phyloP scores from a whole-genome alignment of 228 moss, liverwort and hornwort genomes.

The Sphagnum fallax region DNA sequence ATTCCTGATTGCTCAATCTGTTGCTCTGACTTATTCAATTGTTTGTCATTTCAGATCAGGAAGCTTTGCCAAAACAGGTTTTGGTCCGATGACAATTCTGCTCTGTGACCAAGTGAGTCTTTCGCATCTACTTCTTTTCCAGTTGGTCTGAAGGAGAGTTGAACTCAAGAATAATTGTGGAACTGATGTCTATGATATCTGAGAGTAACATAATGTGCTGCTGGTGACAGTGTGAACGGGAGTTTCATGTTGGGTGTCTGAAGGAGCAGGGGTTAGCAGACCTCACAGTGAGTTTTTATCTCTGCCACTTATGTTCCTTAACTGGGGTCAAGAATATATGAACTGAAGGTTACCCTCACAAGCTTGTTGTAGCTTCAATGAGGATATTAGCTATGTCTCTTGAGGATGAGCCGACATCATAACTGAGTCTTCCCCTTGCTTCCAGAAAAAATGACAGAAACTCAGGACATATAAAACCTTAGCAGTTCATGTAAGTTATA shows the following conservation, averaged over 20 bases:
- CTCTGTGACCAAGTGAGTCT: constrained; percentile 91
- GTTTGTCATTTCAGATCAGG: constrained; percentile 51
- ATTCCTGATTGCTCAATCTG: too few relatives aligned
- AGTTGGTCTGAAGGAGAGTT: too few relatives aligned
- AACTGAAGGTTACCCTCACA: too few relatives aligned
- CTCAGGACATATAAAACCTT: too few relatives aligned
- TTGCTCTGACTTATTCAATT: too few relatives aligned
- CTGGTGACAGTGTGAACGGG: constrained; percentile 79
- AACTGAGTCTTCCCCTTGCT: too few relatives aligned
- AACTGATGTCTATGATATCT: background rate
- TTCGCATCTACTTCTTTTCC: background rate
- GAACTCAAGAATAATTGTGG: background rate
- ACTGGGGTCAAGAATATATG: too few relatives aligned
- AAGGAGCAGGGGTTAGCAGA: constrained; percentile 88
- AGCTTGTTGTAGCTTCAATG: too few relatives aligned
- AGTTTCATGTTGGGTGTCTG: constrained; percentile 94
- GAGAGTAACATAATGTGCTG: background rate
- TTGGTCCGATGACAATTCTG: constrained; percentile 91
- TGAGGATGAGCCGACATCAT: too few relatives aligned
- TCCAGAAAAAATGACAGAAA: too few relatives aligned
- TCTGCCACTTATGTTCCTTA: background rate
- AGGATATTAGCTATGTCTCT: too few relatives aligned
- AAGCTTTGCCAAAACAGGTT: constrained; percentile 80
- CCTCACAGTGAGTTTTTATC: constrained; percentile 52
- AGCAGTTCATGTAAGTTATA: too few relatives aligned